phyloP scores from a whole-genome alignment of 345 rosid genomes.

The Eucalyptus sp. region DNA sequence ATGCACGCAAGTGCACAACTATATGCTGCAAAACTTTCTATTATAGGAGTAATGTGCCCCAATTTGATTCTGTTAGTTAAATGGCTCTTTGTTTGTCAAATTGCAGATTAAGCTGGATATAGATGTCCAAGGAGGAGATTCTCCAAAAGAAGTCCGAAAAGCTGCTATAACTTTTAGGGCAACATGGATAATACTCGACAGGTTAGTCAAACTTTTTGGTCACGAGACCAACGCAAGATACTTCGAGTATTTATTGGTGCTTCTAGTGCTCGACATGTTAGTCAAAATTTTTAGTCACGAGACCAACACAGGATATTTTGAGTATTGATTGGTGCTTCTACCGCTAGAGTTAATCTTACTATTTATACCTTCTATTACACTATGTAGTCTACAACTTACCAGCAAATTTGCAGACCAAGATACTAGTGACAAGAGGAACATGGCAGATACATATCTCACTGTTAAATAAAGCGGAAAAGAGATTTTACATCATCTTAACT shows the following conservation, averaged over 20 bases:
- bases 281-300: neutral
- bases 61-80: neutral
- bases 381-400: neutral
- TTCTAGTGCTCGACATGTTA: conserved; percentile 15
- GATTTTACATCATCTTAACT: neutral
- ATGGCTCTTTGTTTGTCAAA: neutral
- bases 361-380: neutral
- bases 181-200: conserved; percentile 37
- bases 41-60: neutral
- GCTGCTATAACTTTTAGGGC: conserved; percentile 18
- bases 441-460: neutral
- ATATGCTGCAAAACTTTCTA: neutral
- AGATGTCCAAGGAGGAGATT: conserved; percentile 21
- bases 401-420: neutral
- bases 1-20: neutral
- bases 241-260: neutral
- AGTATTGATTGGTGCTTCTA: neutral
- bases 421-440: neutral
- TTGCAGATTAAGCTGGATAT: conserved; percentile 21
- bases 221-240: neutral
- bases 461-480: neutral
- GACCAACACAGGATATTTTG: neutral
- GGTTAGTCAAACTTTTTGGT: conserved; percentile 1
- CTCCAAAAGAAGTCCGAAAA: conserved; percentile 7
- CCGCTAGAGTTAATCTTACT: neutral